phyloP scores from a whole-genome alignment of 257 asterid species.

The Verbascum thapsus region DNA sequence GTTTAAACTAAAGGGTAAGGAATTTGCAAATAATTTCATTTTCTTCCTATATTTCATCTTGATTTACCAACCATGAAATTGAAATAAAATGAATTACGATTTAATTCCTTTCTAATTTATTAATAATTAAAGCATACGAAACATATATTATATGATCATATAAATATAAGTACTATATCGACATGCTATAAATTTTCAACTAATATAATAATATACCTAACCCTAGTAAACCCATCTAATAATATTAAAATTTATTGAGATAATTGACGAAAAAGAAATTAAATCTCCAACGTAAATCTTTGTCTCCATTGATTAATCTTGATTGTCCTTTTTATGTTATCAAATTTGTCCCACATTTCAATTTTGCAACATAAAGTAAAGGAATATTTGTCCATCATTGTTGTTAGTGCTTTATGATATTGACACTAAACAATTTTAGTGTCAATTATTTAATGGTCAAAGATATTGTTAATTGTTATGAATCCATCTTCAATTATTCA shows the following conservation, averaged over 20 bases:
- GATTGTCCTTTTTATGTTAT: constrained; percentile 18
- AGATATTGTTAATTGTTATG: neutral
- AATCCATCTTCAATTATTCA: neutral
- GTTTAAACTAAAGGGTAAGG: too few species aligned
- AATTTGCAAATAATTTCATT: too few species aligned
- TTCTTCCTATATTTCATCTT: too few species aligned
- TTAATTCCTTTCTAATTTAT: too few species aligned
- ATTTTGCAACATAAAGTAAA: constrained; percentile 31
- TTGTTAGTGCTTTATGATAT: constrained; percentile 36
- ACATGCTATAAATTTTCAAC: constrained; percentile 29
- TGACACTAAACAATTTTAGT: constrained; percentile 31
- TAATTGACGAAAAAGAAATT: constrained; percentile 36
- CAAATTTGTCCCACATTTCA: constrained; percentile 21
- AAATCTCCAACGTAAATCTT: constrained; percentile 24
- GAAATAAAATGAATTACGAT: too few species aligned
- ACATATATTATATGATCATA: too few species aligned
- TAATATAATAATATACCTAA: constrained; percentile 31
- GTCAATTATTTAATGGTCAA: constrained; percentile 32
- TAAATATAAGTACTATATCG: too few species aligned
- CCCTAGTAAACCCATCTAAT: neutral
- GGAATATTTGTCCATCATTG: constrained; percentile 26
- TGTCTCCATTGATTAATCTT: constrained; percentile 28
- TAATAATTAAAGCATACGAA: too few species aligned
- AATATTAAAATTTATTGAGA: constrained; percentile 15
- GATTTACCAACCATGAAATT: too few species aligned